Evolutionary conservation across 1,139 yeast genomes (phyloP), one percentile per base, ranked within the genome.

Genomic region (Candida tropicalis): DNA sequence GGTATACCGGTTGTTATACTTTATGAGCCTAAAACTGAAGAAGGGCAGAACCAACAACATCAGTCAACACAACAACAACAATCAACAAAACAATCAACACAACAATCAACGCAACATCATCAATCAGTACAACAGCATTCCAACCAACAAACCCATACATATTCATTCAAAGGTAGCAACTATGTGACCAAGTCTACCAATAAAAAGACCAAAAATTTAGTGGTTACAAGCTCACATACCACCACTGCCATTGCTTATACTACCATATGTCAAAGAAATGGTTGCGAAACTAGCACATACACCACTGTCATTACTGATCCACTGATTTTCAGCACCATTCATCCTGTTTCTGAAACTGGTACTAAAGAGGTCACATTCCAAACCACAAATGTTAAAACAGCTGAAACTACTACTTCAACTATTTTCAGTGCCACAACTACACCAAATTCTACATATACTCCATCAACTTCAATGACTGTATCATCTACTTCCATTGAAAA

Each of bases 1-100:
- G 75, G 75, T 15, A 68, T 70, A 32, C 59, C 62, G 16, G 51
- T 70, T 31, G 66, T 59, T 1, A 62, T 68, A 40, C 70, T 66
- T 4, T 63, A 68, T 42, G 70, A 37, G 16, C 36, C 54, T 9
- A 35, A 37, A 23, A 27, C 41, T 10, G 22, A 33, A 11, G 17
- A 18, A 8, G 28, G 26, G 2, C 26, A 34, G 18, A 35, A 35
- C 17, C 39, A 15, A 28, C 43, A 12, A 32, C 42, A 27, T 35
- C 43, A 24, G 20, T 12, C 12, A n/a, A n/a, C n/a, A n/a, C n/a
- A n/a, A 29, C 44, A 29, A 12, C 41, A 37, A 28, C 42, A 34
- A 9, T 20, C 34, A 29, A 12, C 25, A 23, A 18, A 12, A 24
- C 18, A 22, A 35, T 9, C 36, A n/a, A n/a, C 12, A 13, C 26